Evolutionary conservation across 2,329 filamentous ascomycete species (phyloP), one percentile per base, ranked within the genome.

Genomic region (Capronia coronata): DNA sequence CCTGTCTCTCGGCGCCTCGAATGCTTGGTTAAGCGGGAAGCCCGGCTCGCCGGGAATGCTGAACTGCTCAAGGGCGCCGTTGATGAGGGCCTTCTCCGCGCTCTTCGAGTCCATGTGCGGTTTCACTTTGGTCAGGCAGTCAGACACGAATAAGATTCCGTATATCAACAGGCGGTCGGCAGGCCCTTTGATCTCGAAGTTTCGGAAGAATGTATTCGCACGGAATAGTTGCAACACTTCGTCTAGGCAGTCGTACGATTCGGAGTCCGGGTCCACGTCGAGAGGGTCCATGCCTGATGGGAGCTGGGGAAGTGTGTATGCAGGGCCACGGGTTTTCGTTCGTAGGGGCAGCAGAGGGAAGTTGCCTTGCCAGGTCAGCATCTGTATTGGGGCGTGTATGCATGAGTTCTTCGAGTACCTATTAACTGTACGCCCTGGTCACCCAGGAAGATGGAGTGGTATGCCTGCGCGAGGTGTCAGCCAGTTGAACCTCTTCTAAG

Each of bases 161-260:
- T 98, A 98, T 64, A 97, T 90, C 60, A 98, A 78, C 64, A 97
- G 82, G 34, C 93, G 80, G 71, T 98, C 93, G 51, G 93, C 91
- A 21, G 88, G 86, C 11, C 93, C 93, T 72, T 95, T 91, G 74
- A 97, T 94, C 76, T 97, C 93, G 64, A 98, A 98, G 78, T 97
- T 98, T 64, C 93, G 86, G 78, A 97, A 98, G 71, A 98, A 91
- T 53, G 91, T 96, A 75, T 98, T 97, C 63, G 93, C 91, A 58
- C 93, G 87, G 78, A 97, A 98, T 43, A 97, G 80, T 10, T 84
- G 79, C 48, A 98, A 79, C 44, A 94, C 83, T 75, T 98, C 93
- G 72, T 98, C 93, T 48, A 97, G 79, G 55, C 93, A 87, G 74
- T 98, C 93, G 76, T 97, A 97, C 64, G 86, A 90, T 69, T 95